Base-by-base conservation (phyloP, 306 rosid genomes). In the Erythrophleum fordii region DNA sequence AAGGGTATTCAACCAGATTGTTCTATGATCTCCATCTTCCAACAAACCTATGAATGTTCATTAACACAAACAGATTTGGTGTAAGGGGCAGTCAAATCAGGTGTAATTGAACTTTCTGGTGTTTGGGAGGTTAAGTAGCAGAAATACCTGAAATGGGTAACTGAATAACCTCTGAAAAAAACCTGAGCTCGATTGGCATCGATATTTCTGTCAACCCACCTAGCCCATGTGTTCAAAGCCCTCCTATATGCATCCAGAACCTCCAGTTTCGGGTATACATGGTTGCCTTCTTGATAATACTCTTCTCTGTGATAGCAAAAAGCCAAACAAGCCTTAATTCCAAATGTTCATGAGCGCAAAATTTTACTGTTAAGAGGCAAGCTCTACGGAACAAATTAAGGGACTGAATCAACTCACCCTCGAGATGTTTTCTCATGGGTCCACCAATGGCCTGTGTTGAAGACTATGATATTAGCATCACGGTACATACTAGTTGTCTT, bases 371-470 rank as follows among this genome's bases (percentile, higher is more conserved):
- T 49, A 41, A 41, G 45, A 41, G 55, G 53, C 69, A 77, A 59
- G 25, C 60, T 41, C 70, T n/a, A 59, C 20, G 65, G 34, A 79
- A 23, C 61, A 67, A 67, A 44, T 44, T 44, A 44, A 76, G 29
- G 14, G 23, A 48, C 45, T 34, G 10, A 34, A 83, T 78, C 60
- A 95, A 4, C 51, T 39, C 31, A 68, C 99, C 99, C 99, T 81
- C 75, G 84, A 26, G 98, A 96, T 45, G 99, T 96, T 85, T 93
- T 96, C 78, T 89, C 97, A 61, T 96, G 98, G 20, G 98, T 96
- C 99, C 98, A 96, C 99, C 99, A 96, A 48, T 93, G 98, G 58
- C 97, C 99, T 29, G 97, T 92, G 75, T 95, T 93, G 85, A 96
- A 96, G 84, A 95, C 91, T 65, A 95, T 72, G 73, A 93, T 81